These are phyloP conservation scores for Brettanomyces sp. DNA, from an alignment of 805 yeast genomes.

Conservation along the genomic window DNA sequence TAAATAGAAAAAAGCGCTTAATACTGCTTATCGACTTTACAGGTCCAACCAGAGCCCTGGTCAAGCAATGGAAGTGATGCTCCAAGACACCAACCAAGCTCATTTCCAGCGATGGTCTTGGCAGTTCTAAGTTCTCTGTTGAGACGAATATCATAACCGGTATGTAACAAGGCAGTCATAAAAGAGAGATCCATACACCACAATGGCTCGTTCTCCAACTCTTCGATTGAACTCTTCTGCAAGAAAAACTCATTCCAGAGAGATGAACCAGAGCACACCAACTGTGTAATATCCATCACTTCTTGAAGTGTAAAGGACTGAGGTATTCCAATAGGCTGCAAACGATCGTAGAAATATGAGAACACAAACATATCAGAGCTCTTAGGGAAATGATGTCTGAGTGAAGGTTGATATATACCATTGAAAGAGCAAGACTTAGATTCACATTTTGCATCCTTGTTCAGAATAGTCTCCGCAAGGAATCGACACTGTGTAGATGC, in stretches of 20 bases:
- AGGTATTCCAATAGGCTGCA: conserved; percentile 94
- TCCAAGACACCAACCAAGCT: conserved; percentile 98
- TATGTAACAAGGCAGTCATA: conserved; percentile 82
- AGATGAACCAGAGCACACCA: conserved; percentile 77
- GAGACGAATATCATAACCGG: conserved; percentile 94
- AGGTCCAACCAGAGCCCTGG: conserved; percentile 57
- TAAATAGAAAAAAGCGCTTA: conserved; percentile 2
- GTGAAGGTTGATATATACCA: conserved; percentile 94
- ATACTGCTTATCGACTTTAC: conserved; percentile 34
- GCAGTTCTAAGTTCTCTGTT: conserved; percentile 88
- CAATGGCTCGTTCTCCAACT: conserved; percentile 70
- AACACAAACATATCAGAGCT: conserved; percentile 77
- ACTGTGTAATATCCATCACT: conserved; percentile 66
- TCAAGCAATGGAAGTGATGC: conserved; percentile 90
- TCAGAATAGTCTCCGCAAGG: conserved; percentile 72
- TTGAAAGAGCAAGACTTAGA: conserved; percentile 87
- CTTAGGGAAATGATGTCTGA: conserved; percentile 64
- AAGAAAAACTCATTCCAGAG: conserved; percentile 62
- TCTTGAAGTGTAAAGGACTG: conserved; percentile 78
- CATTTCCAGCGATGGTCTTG: conserved; percentile 77
- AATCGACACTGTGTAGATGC: conserved; percentile 80
- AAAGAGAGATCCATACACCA: conserved; percentile 92
- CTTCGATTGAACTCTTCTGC: conserved; percentile 57
- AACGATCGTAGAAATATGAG: conserved; percentile 92
- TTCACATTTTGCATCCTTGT: conserved; percentile 73